Evolutionary conservation across 208 protist genomes (phyloP).

Genomic region (Trypanosoma caninum): DNA sequence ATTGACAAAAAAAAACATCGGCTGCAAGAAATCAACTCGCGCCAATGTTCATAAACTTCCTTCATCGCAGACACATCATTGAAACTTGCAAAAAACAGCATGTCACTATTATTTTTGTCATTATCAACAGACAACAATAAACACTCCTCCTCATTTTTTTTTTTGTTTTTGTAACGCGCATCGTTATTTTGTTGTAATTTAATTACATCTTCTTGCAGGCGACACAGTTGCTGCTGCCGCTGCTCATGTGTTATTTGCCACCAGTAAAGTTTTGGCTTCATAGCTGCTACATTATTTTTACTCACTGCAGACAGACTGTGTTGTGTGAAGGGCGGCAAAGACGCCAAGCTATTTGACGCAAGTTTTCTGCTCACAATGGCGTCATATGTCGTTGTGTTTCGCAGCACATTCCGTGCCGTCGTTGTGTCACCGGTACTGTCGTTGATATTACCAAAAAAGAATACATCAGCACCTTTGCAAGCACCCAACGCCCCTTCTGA

Average conservation of each 20-base stretch:
- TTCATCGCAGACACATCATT: no score
- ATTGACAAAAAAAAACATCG: no score
- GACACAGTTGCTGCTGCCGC: slow-evolving; percentile 41
- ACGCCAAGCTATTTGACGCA: neutral
- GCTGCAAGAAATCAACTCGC: no score
- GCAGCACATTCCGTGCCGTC: neutral
- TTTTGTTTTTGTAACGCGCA: neutral
- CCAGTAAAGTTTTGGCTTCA: slow-evolving; percentile 36
- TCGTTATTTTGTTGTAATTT: neutral
- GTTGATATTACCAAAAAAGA: no score
- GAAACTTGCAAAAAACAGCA: no score
- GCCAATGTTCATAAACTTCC: no score
- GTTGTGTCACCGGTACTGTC: neutral
- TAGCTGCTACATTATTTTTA: neutral
- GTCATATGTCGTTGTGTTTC: slow-evolving; percentile 55
- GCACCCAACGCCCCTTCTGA: no score
- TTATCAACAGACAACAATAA: neutral
- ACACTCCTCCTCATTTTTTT: neutral
- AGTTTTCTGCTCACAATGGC: slow-evolving; percentile 53
- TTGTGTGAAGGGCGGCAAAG: neutral
- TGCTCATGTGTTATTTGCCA: slow-evolving; percentile 60
- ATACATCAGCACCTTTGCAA: no score
- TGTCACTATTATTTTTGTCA: no score
- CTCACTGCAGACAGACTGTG: neutral
- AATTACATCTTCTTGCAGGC: slow-evolving; percentile 30